Evolutionary conservation across 768 basidiomycete species (phyloP).

Genomic region (Lactarius sanguifluus): DNA sequence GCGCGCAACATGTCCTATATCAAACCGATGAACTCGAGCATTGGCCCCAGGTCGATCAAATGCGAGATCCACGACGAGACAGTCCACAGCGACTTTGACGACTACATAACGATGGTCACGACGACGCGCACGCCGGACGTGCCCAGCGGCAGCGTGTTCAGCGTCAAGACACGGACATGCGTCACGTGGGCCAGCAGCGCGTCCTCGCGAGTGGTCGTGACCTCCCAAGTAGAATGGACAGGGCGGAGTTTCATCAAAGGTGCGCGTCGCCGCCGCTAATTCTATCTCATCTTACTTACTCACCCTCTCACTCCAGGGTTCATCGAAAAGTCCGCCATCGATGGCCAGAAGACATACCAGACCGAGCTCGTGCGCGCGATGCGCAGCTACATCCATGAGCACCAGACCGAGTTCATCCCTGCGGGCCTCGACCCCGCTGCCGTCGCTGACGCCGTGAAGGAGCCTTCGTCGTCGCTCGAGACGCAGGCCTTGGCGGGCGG

Average conservation of each 20-base stretch:
- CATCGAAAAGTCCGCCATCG: constrained; percentile 87
- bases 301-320: constrained; percentile 57
- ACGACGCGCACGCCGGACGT: constrained; percentile 94
- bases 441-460: constrained; percentile 48
- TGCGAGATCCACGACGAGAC: constrained; percentile 93
- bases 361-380: constrained; percentile 79
- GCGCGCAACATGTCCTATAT: constrained; percentile 94
- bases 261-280: constrained; percentile 36
- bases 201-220: constrained; percentile 78
- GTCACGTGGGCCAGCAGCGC: constrained; percentile 88
- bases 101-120: constrained; percentile 79
- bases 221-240: constrained; percentile 93
- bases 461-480: constrained; percentile 32
- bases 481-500: constrained; percentile 25
- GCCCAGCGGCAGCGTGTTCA: constrained; percentile 89
- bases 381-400: constrained; percentile 84
- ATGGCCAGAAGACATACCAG: constrained; percentile 90
- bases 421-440: constrained; percentile 67
- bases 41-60: constrained; percentile 94
- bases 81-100: constrained; percentile 76
- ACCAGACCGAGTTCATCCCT: constrained; percentile 86
- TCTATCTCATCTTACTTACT: not conserved
- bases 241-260: constrained; percentile 97
- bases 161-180: constrained; percentile 93
- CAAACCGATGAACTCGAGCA: constrained; percentile 81